Evolutionary conservation across 192 early-diverging fungal species (phyloP).

Genomic region (Kickxella alabastrina): DNA sequence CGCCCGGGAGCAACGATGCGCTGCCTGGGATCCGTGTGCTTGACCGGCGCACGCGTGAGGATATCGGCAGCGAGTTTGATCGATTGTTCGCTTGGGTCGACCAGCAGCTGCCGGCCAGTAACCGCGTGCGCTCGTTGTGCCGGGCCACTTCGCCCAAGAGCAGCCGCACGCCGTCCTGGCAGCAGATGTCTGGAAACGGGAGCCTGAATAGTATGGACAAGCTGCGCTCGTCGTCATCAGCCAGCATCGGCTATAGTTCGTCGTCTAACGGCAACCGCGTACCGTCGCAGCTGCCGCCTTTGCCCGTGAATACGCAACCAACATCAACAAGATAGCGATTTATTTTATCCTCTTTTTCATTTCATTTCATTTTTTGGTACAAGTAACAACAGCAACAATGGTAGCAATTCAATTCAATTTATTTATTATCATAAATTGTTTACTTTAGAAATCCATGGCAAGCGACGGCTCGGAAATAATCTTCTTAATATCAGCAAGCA

Average conservation of each 20-base stretch:
- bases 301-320: slow-evolving; percentile 16
- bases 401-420: not conserved
- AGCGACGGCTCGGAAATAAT: slow-evolving; percentile 22
- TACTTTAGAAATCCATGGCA: slow-evolving; percentile 27
- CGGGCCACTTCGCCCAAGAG: slow-evolving; percentile 39
- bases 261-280: slow-evolving; percentile 39
- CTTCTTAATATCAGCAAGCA: slow-evolving; percentile 21
- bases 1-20: slow-evolving; percentile 4
- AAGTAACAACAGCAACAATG: not conserved
- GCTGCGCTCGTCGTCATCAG: slow-evolving; percentile 33
- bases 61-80: slow-evolving; percentile 55
- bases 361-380: too few species aligned
- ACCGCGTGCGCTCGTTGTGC: slow-evolving; percentile 27
- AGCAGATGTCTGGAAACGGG: slow-evolving; percentile 9
- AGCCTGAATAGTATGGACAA: slow-evolving; percentile 7
- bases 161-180: slow-evolving; percentile 38
- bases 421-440: not conserved
- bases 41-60: slow-evolving; percentile 47
- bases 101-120: slow-evolving; percentile 41
- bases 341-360: not conserved
- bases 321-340: slow-evolving; percentile 3
- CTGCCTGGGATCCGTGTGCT: slow-evolving; percentile 9
- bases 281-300: slow-evolving; percentile 31
- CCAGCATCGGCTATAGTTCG: slow-evolving; percentile 40
- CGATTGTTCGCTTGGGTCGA: slow-evolving; percentile 52